Evolutionary conservation across 805 yeast genomes (phyloP).

Genomic region (Ogataea nonfermentans): DNA sequence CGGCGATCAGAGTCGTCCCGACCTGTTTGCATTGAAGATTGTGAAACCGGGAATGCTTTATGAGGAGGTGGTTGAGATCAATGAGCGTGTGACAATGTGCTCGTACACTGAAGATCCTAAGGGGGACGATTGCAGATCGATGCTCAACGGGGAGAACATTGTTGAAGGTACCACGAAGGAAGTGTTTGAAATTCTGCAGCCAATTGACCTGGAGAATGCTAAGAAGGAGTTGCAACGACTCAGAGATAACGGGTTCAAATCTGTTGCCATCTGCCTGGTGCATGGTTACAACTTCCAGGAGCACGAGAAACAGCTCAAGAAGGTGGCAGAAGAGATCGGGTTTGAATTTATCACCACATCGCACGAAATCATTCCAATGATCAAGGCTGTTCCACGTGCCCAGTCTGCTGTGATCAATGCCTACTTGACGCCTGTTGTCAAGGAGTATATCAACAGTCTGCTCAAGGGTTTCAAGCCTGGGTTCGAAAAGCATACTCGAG

Average conservation of each 20-base stretch:
- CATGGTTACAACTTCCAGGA: constrained; percentile 38
- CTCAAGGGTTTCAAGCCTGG: constrained; percentile 35
- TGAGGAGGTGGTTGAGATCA: constrained; percentile 23
- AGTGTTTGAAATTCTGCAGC: constrained; percentile 38
- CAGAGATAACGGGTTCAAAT: constrained; percentile 30
- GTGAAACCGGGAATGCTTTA: constrained; percentile 22
- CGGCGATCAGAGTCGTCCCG: constrained; percentile 34
- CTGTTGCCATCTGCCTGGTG: constrained; percentile 37
- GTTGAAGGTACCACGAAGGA: constrained; percentile 41
- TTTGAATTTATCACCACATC: constrained; percentile 43
- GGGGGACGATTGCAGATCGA: constrained; percentile 12
- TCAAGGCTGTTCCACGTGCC: constrained; percentile 40
- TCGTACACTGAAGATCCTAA: constrained; percentile 27
- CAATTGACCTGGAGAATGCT: constrained; percentile 29
- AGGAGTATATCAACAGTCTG: constrained; percentile 38
- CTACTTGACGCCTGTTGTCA: constrained; percentile 42
- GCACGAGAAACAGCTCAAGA: constrained; percentile 37
- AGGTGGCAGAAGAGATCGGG: constrained; percentile 43
- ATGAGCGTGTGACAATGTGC: constrained; percentile 27
- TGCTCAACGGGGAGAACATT: constrained; percentile 25
- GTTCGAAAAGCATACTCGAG: constrained; percentile 33
- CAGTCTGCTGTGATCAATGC: constrained; percentile 44
- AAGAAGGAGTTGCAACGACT: constrained; percentile 24
- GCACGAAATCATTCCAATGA: constrained; percentile 38
- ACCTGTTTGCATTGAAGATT: constrained; percentile 23